Percentiles rank a stretch among this genome's conserved stretches.
These are phyloP conservation scores for Macrotyloma uniflorum DNA, from an alignment of 306 rosid genomes.

Conservation along the genomic window DNA sequence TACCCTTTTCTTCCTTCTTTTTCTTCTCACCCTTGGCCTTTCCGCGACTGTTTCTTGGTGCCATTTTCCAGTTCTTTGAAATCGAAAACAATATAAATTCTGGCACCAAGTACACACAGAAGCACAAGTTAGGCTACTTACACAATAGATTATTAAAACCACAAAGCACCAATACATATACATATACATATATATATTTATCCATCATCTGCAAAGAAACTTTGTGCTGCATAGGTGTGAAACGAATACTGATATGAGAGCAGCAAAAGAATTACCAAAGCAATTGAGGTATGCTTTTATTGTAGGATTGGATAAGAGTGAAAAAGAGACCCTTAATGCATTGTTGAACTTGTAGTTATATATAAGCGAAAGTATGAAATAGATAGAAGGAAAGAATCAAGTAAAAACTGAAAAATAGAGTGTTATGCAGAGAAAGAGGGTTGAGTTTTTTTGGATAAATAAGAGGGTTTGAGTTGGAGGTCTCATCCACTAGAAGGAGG, in stretches of 20 bases:
- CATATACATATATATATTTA: neutral
- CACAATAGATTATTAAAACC: neutral
- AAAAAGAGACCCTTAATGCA: slow-evolving; percentile 37
- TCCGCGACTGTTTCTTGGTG: slow-evolving; percentile 88
- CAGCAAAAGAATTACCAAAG: slow-evolving; percentile 46
- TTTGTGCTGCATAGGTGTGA: neutral
- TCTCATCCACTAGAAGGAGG: slow-evolving; percentile 39
- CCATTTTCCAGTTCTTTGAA: slow-evolving; percentile 57
- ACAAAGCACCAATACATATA: neutral
- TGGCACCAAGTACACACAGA: neutral
- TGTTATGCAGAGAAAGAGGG: slow-evolving; percentile 23
- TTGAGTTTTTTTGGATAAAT: slow-evolving; percentile 25
- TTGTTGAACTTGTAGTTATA: neutral
- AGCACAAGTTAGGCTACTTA: neutral
- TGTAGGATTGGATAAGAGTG: neutral
- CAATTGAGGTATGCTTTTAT: neutral
- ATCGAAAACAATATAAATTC: slow-evolving; percentile 31
- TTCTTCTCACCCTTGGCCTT: slow-evolving; percentile 89
- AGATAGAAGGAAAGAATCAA: neutral
- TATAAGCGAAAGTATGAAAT: neutral
- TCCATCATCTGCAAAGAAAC: slow-evolving; percentile 16
- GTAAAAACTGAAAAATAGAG: slow-evolving; percentile 8
- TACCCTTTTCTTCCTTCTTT: slow-evolving; percentile 95
- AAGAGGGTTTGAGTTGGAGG: slow-evolving; percentile 5
- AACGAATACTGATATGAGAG: neutral